phyloP scores from a whole-genome alignment of 768 basidiomycete species.

The Leccinum sublutescens region DNA sequence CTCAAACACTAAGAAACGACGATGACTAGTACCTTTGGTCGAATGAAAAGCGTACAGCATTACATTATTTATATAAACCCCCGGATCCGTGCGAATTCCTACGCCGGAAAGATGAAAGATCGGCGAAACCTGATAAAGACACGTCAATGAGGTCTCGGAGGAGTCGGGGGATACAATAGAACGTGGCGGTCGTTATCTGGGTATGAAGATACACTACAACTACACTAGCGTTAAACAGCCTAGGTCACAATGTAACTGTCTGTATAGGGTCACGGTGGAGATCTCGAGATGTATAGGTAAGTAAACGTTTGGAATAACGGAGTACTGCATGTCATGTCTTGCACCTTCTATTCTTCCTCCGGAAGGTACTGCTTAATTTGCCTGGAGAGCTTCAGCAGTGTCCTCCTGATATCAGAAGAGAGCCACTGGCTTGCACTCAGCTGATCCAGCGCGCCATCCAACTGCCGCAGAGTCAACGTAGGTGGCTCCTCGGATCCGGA shows the following conservation, averaged over 20 bases:
- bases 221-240: neutral
- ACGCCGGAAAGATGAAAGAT: no score
- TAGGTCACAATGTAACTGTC: neutral
- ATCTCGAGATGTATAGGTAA: neutral
- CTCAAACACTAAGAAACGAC: no score
- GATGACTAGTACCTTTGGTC: no score
- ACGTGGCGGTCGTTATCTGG: neutral
- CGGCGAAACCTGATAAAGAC: no score
- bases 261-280: neutral
- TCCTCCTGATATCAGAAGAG: slow-evolving; percentile 1
- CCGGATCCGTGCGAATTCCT: no score
- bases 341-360: neutral
- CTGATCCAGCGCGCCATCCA: neutral
- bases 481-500: neutral
- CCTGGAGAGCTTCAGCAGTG: neutral
- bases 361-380: neutral
- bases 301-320: neutral
- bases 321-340: neutral
- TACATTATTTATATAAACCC: no score
- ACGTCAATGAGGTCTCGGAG: no score
- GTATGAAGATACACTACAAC: neutral
- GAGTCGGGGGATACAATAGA: no score
- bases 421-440: neutral
- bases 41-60: no score
- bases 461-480: neutral